phyloP scores from a whole-genome alignment of 2,329 filamentous ascomycete species.

The Decorospora gaudefroyi region DNA sequence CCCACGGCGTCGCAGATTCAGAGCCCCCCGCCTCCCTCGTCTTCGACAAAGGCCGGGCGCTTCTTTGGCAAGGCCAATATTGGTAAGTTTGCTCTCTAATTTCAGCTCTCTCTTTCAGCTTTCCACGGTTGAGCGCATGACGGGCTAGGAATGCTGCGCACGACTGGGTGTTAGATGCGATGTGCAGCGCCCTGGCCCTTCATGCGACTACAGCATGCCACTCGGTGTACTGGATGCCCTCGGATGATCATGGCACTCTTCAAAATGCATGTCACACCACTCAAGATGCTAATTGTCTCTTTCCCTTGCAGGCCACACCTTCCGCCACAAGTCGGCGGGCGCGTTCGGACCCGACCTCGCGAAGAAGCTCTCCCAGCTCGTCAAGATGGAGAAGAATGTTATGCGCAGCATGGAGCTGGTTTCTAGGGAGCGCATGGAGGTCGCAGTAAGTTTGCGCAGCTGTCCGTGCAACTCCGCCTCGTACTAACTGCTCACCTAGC shows the following conservation, averaged over 20 bases:
- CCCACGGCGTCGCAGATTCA: slow-evolving; percentile 89
- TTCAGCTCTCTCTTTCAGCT: background rate
- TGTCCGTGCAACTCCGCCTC: slow-evolving; percentile 5
- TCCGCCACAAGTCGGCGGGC: slow-evolving; percentile 74
- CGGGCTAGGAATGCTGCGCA: background rate
- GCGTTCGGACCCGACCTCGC: slow-evolving; percentile 85
- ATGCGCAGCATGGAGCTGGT: slow-evolving; percentile 98
- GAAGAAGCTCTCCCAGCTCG: slow-evolving; percentile 95
- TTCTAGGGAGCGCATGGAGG: slow-evolving; percentile 95
- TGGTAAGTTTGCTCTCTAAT: slow-evolving; percentile 62
- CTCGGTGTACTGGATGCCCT: too few species aligned
- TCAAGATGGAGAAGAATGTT: slow-evolving; percentile 99
- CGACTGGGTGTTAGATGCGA: background rate
- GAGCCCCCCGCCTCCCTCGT: slow-evolving; percentile 90
- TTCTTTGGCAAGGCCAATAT: slow-evolving; percentile 86
- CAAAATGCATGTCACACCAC: background rate
- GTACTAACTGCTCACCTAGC: slow-evolving; percentile 57
- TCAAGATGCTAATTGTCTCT: slow-evolving; percentile 12
- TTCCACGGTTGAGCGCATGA: background rate
- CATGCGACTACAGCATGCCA: background rate
- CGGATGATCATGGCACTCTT: background rate
- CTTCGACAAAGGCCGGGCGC: slow-evolving; percentile 86
- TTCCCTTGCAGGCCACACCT: slow-evolving; percentile 62
- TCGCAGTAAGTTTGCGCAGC: slow-evolving; percentile 72
- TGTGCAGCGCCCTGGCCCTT: background rate